phyloP scores from a whole-genome alignment of 2,329 filamentous ascomycete species.

The Trichoderma arundinaceum region DNA sequence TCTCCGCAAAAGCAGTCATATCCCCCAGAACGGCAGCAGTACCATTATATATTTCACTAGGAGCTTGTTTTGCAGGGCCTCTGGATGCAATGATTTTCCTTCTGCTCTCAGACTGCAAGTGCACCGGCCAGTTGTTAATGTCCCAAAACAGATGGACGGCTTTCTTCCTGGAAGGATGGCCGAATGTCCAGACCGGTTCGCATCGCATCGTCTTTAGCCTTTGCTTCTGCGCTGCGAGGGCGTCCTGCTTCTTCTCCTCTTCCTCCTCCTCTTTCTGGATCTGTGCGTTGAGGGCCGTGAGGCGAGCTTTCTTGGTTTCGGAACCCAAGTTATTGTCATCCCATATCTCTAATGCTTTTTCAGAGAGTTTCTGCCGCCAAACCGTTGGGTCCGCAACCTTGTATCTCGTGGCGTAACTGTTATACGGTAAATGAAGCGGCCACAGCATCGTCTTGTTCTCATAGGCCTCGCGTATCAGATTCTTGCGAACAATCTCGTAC shows the following conservation, averaged over 20 bases:
- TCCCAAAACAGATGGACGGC: conserved; percentile 48
- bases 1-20: background rate
- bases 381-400: conserved; percentile 2
- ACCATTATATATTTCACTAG: background rate
- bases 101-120: conserved; percentile 45
- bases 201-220: conserved; percentile 34
- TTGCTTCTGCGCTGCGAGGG: background rate
- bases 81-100: conserved; percentile 39
- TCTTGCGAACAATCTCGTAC: conserved; percentile 43
- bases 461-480: conserved; percentile 52
- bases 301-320: background rate
- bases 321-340: background rate
- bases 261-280: conserved; percentile 23
- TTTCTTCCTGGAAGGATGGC: conserved; percentile 36
- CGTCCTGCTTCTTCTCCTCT: conserved; percentile 6
- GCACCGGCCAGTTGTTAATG: conserved; percentile 56
- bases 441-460: conserved; percentile 52
- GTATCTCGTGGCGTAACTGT: conserved; percentile 18
- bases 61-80: background rate
- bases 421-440: conserved; percentile 42
- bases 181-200: conserved; percentile 45
- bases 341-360: background rate
- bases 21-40: background rate
- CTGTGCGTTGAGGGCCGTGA: background rate
- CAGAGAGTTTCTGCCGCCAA: background rate